These are phyloP conservation scores for Amylocarpus encephaloides DNA, from an alignment of 2,329 filamentous ascomycete species.

Conservation along the genomic window DNA sequence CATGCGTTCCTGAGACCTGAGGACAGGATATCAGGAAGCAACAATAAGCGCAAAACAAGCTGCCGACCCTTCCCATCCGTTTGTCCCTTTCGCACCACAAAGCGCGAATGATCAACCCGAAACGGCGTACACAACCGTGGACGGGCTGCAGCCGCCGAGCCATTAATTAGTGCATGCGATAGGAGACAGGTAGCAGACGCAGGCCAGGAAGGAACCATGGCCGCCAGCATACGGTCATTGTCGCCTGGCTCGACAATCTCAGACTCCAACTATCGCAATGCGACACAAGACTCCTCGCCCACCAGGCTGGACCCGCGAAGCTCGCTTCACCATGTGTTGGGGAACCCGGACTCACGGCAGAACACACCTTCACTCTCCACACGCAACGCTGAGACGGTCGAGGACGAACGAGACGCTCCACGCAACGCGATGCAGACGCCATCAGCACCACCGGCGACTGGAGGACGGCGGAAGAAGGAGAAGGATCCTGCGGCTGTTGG, in stretches of 20 bases:
- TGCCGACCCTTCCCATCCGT: not conserved
- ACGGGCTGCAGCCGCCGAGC: too few relatives aligned
- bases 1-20: not conserved
- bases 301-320: slow-evolving; percentile 25
- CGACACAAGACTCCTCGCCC: slow-evolving; percentile 25
- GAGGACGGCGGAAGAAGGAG: slow-evolving; percentile 16
- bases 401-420: slow-evolving; percentile 29
- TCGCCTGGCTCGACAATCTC: slow-evolving; percentile 29
- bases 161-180: not conserved
- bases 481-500: slow-evolving; percentile 19
- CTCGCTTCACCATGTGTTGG: slow-evolving; percentile 25
- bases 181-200: not conserved
- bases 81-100: not conserved
- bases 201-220: not conserved
- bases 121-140: too few relatives aligned
- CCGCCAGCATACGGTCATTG: slow-evolving; percentile 7
- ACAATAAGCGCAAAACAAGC: not conserved
- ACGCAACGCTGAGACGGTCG: slow-evolving; percentile 23
- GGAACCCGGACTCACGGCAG: slow-evolving; percentile 20
- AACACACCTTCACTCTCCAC: slow-evolving; percentile 17
- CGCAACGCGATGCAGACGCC: slow-evolving; percentile 13
- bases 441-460: slow-evolving; percentile 10
- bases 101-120: not conserved
- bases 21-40: not conserved
- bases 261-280: slow-evolving; percentile 27